phyloP scores from a whole-genome alignment of 768 basidiomycete genomes.

The Chlorophyllum brunneum region DNA sequence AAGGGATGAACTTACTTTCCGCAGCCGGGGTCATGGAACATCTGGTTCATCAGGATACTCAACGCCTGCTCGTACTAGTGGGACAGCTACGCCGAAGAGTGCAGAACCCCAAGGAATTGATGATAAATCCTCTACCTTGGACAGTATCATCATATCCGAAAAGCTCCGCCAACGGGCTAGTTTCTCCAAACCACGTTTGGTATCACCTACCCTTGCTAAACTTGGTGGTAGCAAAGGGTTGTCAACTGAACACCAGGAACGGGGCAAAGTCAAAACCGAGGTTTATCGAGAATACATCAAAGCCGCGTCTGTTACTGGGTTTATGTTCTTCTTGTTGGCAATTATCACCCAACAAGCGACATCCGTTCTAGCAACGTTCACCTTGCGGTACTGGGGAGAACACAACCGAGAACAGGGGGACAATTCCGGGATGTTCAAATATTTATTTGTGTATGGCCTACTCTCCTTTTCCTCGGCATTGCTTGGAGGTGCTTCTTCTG shows the following conservation, averaged over 20 bases:
- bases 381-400: conserved; percentile 81
- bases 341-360: conserved; percentile 54
- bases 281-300: conserved; percentile 79
- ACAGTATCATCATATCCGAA: conserved; percentile 38
- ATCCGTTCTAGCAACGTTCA: conserved; percentile 56
- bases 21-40: conserved; percentile 43
- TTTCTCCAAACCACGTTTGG: conserved; percentile 53
- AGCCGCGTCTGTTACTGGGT: conserved; percentile 75
- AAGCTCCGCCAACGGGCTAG: conserved; percentile 56
- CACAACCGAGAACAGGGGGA: conserved; percentile 59
- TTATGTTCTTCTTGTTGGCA: conserved; percentile 55
- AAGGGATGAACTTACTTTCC: background rate
- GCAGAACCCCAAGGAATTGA: conserved; percentile 18
- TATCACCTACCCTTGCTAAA: conserved; percentile 34
- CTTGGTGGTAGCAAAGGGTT: conserved; percentile 41
- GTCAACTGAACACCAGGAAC: conserved; percentile 70
- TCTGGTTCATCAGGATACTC: conserved; percentile 43
- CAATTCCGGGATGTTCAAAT: conserved; percentile 55
- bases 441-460: conserved; percentile 62
- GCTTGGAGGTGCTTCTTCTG: conserved; percentile 48
- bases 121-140: conserved; percentile 12
- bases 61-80: conserved; percentile 45
- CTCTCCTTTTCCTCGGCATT: conserved; percentile 59
- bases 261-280: conserved; percentile 71
- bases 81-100: conserved; percentile 28